Percentiles rank a stretch among this genome's conserved stretches.
phyloP scores from a whole-genome alignment of 169 alveolate genomes.

The Cryptosporidium sp. region DNA sequence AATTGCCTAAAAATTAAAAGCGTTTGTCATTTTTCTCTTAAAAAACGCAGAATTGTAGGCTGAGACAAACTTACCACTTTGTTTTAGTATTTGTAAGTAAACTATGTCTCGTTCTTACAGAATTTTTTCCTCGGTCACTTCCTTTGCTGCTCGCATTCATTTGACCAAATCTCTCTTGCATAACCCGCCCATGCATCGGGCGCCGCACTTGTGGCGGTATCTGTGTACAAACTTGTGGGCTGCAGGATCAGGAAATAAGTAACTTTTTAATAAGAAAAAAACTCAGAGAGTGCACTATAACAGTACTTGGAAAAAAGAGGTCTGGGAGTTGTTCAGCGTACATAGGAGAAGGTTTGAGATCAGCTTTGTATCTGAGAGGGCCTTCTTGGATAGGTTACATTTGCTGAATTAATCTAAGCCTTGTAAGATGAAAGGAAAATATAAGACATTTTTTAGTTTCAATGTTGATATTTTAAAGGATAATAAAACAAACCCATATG shows the following conservation, averaged over 20 bases:
- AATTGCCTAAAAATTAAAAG: slow-evolving; percentile 40
- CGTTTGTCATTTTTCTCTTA: neutral
- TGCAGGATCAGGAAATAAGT: slow-evolving; percentile 71
- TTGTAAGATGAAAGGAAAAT: slow-evolving; percentile 13
- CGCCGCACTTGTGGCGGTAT: slow-evolving; percentile 52
- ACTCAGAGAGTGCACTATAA: neutral
- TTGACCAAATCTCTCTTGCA: neutral
- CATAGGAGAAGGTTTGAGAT: neutral
- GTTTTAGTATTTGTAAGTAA: slow-evolving; percentile 16
- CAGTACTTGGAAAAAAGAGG: neutral
- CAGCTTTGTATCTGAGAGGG: neutral
- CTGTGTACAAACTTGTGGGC: slow-evolving; percentile 51
- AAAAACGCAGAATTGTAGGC: neutral
- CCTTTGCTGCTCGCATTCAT: slow-evolving; percentile 12
- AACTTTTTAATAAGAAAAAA: slow-evolving; percentile 26
- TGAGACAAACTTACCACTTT: slow-evolving; percentile 51
- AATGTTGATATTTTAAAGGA: slow-evolving; percentile 1
- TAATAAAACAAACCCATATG: too few species aligned
- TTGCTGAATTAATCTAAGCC: neutral
- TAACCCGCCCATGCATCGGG: slow-evolving; percentile 40
- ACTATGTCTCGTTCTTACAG: slow-evolving; percentile 40
- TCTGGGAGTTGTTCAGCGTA: neutral
- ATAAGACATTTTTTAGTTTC: slow-evolving; percentile 49
- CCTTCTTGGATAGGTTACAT: neutral
- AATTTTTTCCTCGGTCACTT: neutral